These are phyloP conservation scores for Colletotrichum liriopes DNA, from an alignment of 2,329 filamentous ascomycete genomes.

Conservation along the genomic window DNA sequence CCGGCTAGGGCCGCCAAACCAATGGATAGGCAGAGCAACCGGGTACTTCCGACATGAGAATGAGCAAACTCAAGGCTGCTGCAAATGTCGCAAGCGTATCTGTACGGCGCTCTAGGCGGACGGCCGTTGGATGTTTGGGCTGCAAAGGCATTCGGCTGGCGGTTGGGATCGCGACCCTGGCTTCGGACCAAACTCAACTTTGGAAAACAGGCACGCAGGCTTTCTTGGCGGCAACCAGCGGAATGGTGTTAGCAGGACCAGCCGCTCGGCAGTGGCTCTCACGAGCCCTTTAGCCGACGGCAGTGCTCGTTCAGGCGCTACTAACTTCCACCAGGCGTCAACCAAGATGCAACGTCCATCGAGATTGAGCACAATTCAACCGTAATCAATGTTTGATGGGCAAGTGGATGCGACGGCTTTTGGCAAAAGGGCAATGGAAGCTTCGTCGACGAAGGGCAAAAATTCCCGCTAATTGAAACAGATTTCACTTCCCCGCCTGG, in stretches of 20 bases:
- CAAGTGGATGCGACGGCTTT: constrained; percentile 21
- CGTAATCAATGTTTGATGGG: constrained; percentile 25
- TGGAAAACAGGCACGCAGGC: neutral
- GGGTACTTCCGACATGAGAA: constrained; percentile 18
- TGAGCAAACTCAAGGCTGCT: constrained; percentile 16
- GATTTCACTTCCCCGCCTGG: constrained; percentile 26
- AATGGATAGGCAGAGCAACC: neutral
- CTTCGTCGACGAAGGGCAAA: neutral
- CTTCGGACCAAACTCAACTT: neutral
- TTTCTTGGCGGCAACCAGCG: constrained; percentile 6
- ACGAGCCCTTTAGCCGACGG: neutral
- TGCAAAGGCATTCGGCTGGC: neutral
- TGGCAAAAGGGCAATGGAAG: constrained; percentile 21
- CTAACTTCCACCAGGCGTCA: constrained; percentile 1
- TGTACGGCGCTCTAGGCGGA: constrained; percentile 8
- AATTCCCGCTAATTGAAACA: constrained; percentile 36
- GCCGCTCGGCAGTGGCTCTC: no score
- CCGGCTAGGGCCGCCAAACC: neutral
- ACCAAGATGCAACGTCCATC: neutral
- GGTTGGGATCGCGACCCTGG: constrained; percentile 5
- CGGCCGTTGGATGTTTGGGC: neutral
- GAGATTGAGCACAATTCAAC: constrained; percentile 19
- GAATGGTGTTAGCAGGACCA: neutral
- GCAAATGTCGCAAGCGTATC: neutral
- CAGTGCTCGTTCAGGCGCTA: constrained; percentile 7